Base-by-base conservation (phyloP, 176 grass and related monocot species). In the Oryza meyeriana region DNA sequence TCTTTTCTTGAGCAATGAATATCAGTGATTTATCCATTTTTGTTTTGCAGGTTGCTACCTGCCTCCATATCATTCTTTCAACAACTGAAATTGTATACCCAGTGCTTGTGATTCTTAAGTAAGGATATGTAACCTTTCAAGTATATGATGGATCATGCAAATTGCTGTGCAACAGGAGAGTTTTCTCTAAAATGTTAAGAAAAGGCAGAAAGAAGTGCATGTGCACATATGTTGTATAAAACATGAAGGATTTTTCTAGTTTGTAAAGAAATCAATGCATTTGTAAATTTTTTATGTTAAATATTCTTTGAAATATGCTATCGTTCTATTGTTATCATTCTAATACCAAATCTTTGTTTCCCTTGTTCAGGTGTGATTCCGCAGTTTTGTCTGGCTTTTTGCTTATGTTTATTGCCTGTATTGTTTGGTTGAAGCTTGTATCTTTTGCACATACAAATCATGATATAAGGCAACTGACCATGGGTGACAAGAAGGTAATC, bases 371-470 rank as follows among this genome's bases (percentile, higher is more conserved):
- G 89, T 98, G 86, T 85, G 95, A 93, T 80, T 98, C 95, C 68
- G 92, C 95, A 39, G 95, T 95, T 87, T 88, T 98, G 61, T 98
- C 90, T 76, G 92, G 92, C 62, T 95, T 98, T 83, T 68, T 88
- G 26, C 91, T 98, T 74, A 98, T 98, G 72, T 93, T 98, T 75
- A 76, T 95, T 89, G 88, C 92, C 42, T 87, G 92, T 80, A 91
- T 95, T 79, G 81, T 98, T 86, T 98, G 92, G 79, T 66, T 98
- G 81, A 98, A 98, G 88, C 90, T 98, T 65, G 88, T 95, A 61
- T 98, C 95, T 58, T 98, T 93, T 86, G 95, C 90, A 62, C 95
- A 98, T 86, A 95, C 95, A 79, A 98, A 94, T 78, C 90, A 93
- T 90, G 95, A 98, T 91, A 95, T 95, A 72, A 94, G 90, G 80